Base-by-base conservation (phyloP, 202 grass and related monocot genomes). In the Digitaria exilis region DNA sequence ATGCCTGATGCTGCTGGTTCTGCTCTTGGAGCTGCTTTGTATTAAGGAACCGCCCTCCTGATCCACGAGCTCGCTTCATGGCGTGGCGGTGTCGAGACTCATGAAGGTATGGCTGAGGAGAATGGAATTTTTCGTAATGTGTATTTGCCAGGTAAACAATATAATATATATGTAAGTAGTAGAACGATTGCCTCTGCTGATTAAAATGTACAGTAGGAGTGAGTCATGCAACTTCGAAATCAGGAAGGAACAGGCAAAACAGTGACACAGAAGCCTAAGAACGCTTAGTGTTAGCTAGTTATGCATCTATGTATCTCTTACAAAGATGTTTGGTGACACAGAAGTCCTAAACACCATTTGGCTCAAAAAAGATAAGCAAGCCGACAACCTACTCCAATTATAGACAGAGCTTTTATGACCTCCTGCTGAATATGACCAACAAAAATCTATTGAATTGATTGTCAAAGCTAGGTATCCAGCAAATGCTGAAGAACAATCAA, bases 1-100 rank as follows among this genome's bases (percentile, higher is more conserved):
- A 41, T 69, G 39, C 51, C 64, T 86, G 85, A 16, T 69, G 37
- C 67, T 85, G 79, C 52, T 79, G 86, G 26, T 34, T 82, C 91
- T 84, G 87, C 66, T 87, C 81, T 32, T 87, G 32, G 5, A 89
- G 86, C 87, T 95, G 84, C 76, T 94, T 94, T 39, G 87, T 91
- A 81, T 99, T 99, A 30, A 99, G 91, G 91, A 99, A 99, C 31
- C 91, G 83, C 34, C 96, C 96, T 52, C 96, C 93, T 14, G 89
- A 92, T 86, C 96, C 96, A 66, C 96, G 90, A 67, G 85, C 93
- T 71, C 96, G 82, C 54, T 99, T 96, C 96, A 99, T 94, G 43
- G 96, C 96, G 39, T 99, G 96, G 21, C 85, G 85, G 75, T 99
- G 96, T 17, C 96, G 91, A 83, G 96, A 99, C 73, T 99, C 96